phyloP scores from a whole-genome alignment of 2,329 filamentous ascomycete species.

The Phialocephala sp. region DNA sequence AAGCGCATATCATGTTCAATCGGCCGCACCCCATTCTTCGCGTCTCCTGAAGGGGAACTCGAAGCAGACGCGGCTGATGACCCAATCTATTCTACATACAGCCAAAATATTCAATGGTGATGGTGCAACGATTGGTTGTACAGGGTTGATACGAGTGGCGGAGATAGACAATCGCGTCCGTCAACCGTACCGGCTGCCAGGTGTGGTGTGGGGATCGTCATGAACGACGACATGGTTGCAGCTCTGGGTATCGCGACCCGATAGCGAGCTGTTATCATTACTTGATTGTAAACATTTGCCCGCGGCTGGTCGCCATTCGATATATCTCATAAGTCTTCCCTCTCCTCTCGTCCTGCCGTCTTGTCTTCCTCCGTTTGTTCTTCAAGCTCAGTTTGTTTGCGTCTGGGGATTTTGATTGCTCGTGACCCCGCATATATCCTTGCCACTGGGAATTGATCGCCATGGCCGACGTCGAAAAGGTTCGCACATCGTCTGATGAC shows the following conservation, averaged over 20 bases:
- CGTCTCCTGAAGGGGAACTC: conserved; percentile 1
- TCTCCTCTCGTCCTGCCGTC: background rate
- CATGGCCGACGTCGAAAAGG: conserved; percentile 28
- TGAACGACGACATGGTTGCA: conserved; percentile 6
- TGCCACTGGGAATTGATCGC: background rate
- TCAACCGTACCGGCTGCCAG: background rate
- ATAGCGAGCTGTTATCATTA: conserved; percentile 10
- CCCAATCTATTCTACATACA: background rate
- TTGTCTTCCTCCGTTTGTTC: background rate
- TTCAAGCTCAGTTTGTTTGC: background rate
- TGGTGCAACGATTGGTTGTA: background rate
- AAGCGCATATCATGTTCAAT: conserved; percentile 3
- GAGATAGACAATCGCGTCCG: background rate
- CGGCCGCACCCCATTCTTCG: background rate
- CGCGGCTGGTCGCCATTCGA: background rate
- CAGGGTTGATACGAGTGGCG: background rate
- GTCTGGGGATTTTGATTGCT: background rate
- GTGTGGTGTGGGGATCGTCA: background rate
- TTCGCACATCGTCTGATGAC: conserved; percentile 23
- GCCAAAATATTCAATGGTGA: background rate
- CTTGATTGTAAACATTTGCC: conserved; percentile 5
- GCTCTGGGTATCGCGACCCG: conserved; percentile 1
- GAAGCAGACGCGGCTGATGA: background rate
- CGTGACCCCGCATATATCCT: background rate
- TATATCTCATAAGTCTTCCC: background rate